Conservation (phyloP, 345 rosid species). For the Corymbia maculata region DNA sequence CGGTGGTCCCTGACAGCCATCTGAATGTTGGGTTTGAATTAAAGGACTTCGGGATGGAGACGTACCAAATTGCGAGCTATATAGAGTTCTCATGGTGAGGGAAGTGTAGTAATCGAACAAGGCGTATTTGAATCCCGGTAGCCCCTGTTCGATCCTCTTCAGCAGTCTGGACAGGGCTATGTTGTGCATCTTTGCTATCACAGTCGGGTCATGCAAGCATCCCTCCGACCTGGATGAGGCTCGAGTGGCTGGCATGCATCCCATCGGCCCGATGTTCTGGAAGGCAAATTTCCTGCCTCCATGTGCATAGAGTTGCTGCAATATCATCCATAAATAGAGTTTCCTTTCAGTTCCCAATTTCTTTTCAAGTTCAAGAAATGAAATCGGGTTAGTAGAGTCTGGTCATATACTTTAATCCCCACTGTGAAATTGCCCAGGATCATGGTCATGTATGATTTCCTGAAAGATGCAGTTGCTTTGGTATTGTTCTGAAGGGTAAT, state of each 20-base stretch:
- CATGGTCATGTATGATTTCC: background rate
- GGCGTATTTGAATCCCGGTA: slow-evolving; percentile 6
- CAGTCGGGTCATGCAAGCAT: background rate
- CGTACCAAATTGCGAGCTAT: background rate
- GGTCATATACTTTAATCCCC: background rate
- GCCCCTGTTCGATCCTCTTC: background rate
- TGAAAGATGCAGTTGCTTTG: background rate
- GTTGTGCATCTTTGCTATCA: slow-evolving; percentile 10
- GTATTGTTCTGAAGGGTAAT: background rate
- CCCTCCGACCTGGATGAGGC: background rate
- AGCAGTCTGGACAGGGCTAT: slow-evolving; percentile 1
- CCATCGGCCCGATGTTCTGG: slow-evolving; percentile 18
- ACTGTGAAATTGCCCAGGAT: background rate
- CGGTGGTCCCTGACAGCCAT: background rate
- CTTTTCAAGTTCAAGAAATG: background rate
- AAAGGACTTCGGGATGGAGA: background rate
- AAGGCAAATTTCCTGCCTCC: slow-evolving; percentile 4
- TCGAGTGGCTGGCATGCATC: slow-evolving; percentile 6
- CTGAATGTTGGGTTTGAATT: background rate
- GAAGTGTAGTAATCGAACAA: background rate
- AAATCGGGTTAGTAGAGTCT: background rate
- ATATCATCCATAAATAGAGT: background rate
- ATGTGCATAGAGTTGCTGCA: background rate
- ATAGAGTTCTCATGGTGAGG: background rate
- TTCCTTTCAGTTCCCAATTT: background rate